Evolutionary conservation across 495 filamentous ascomycete genomes (phyloP).

Genomic region (Aspergillus carlsbadensis): DNA sequence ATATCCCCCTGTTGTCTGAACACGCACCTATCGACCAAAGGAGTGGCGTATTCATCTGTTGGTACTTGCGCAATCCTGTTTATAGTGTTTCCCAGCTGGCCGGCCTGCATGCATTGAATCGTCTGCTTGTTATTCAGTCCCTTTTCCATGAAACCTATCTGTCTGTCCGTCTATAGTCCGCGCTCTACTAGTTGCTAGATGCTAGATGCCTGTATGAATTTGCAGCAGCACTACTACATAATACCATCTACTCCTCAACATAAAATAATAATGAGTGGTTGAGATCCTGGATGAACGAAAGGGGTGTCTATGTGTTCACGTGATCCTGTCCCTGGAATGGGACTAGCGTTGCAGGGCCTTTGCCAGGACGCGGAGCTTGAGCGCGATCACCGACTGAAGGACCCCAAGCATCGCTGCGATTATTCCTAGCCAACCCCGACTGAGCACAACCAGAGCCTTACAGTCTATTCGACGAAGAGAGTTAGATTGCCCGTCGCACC

Average conservation of each 20-base stretch:
- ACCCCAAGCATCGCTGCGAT: conserved; percentile 15
- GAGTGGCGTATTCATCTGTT: conserved; percentile 17
- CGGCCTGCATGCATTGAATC: conserved; percentile 19
- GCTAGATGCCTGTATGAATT: not conserved
- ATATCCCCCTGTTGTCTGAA: conserved; percentile 23
- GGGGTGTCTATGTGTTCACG: conserved; percentile 14
- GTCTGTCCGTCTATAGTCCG: not conserved
- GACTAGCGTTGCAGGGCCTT: conserved; percentile 25
- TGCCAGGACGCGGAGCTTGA: conserved; percentile 38
- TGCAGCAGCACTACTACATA: not conserved
- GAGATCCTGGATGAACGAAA: not conserved
- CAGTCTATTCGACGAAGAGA: not conserved
- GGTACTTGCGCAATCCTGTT: conserved; percentile 21
- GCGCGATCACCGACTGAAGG: conserved; percentile 23
- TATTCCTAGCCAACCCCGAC: not conserved
- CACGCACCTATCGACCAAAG: conserved; percentile 18
- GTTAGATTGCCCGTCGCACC: not conserved
- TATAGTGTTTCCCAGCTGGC: conserved; percentile 20
- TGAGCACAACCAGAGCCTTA: not conserved
- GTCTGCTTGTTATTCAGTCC: conserved; percentile 19
- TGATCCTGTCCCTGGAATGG: conserved; percentile 22
- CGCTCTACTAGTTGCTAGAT: conserved; percentile 8
- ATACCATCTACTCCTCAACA: not conserved
- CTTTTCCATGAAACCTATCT: conserved; percentile 14
- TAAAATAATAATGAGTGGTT: not conserved